Evolutionary conservation across 257 asterid species (phyloP), one percentile per base, ranked within the genome.

Genomic region (Rhazya stricta): DNA sequence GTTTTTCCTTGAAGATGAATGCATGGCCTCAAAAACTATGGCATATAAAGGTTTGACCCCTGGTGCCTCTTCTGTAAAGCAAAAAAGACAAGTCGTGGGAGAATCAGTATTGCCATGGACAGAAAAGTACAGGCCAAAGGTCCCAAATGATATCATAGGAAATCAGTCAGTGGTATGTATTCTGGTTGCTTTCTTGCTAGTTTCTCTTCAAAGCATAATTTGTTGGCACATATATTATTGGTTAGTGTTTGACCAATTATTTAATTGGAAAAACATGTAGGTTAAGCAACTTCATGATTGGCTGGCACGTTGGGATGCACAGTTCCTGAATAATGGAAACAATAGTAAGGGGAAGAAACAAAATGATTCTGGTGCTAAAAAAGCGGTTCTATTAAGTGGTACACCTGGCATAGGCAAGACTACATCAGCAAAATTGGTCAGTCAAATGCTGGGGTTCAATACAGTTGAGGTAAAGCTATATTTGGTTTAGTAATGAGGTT

Each of bases 381-480:
- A 92, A 71, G 96, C 98, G 80, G 94, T 92, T 34, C 88, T 95
- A 53, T 81, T 95, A 81, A 84, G 96, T 86, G 99, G 99, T 67
- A 95, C 92, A 3, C 99, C 99, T 72, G 99, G 99, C 76, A 88
- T 95, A 37, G 99, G 99, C 79, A 95, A 95, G 83, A 95, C 99
- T 65, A 87, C 96, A 71, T 84, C 98, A 34, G 99, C 98, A 39
- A 95, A 89, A 88, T 83, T 95, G 86, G 94, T 92, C 50, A 82
- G 97, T 85, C 91, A 87, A 88, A 87, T 91, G 96, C 96, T 95
- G 76, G 97, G 98, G 74, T 95, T 89, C 83, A 93, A 85, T 76
- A 75, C 96, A 67, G 81, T 95, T 65, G 99, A 95, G 99, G 99
- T 92, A 54, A 81, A 85, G 57, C 79, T 72, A 46, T 50, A 25